phyloP scores from a whole-genome alignment of 495 filamentous ascomycete species.

The Hypoxylon cercidicola region DNA sequence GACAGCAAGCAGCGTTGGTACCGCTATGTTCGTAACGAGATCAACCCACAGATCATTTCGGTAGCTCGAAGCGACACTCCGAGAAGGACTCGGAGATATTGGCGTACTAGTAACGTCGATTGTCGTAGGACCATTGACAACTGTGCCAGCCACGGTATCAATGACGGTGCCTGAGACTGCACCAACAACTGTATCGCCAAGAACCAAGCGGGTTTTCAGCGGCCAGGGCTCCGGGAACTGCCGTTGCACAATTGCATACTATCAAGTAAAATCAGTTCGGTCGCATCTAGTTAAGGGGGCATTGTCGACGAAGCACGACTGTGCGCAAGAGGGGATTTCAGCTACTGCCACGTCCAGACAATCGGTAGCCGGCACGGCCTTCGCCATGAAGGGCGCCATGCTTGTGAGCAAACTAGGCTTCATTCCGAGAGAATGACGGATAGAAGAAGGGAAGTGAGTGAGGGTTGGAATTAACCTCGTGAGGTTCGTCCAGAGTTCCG shows the following conservation, averaged over 20 bases:
- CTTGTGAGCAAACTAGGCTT: background rate
- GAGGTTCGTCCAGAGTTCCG: background rate
- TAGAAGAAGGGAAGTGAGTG: background rate
- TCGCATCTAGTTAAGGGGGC: conserved; percentile 42
- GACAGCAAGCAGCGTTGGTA: background rate
- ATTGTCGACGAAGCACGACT: conserved; percentile 44
- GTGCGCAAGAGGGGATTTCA: conserved; percentile 46
- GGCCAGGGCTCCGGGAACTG: background rate
- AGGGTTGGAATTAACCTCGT: background rate
- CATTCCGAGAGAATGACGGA: conserved; percentile 9
- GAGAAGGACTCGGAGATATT: conserved; percentile 3
- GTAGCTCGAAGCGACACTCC: background rate
- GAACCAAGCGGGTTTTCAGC: conserved; percentile 5
- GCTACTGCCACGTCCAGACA: conserved; percentile 42
- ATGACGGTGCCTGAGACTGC: background rate
- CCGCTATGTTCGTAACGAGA: background rate
- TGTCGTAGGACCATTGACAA: background rate
- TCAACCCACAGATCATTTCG: background rate
- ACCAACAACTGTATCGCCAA: background rate
- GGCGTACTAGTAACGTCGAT: background rate
- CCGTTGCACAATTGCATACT: conserved; percentile 25
- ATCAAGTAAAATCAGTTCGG: conserved; percentile 44
- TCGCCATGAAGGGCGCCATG: background rate
- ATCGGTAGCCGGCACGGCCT: conserved; percentile 15
- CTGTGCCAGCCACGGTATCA: background rate